Evolutionary conservation across 1,139 yeast species (phyloP), one percentile per base, ranked within the genome.

Genomic region (Geotrichum restrictum): DNA sequence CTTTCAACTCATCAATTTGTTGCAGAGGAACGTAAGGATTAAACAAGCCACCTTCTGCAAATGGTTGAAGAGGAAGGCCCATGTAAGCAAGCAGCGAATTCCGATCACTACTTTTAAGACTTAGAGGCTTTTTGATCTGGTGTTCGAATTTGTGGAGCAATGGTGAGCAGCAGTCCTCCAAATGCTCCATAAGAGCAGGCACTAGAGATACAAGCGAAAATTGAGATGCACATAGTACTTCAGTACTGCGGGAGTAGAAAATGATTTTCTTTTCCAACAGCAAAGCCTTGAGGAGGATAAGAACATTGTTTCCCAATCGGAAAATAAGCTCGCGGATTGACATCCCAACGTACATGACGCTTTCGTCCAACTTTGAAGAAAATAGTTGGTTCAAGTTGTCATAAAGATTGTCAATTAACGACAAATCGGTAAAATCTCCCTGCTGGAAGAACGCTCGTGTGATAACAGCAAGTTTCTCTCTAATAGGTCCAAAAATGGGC

Each of bases 21-120:
- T 91, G 98, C 50, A 93, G 72, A 0, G 98, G 96, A 21, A 91
- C 78, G 67, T 91, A 93, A 0, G 98, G 98, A 60, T 87, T 85
- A 76, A 95, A 91, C 58, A 91, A 78, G 2, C 95, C 88, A 38
- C 95, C 95, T 61, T 82, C 80, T 10, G 89, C 88, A 70, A 93
- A 93, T 1, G 89, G 70, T 62, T 86, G 93, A 50, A 93, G 72
- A 0, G 98, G 98, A 42, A 93, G 74, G 0, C 98, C 98, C 67
- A 88, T 80, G 65, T 88, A 93, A 40, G 81, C 73, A 51, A 91
- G 71, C 69, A 91, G 77, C 1, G 96, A 86, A 58, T 77, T 76
- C 51, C 97, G 73, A 66, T 88, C 89, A 54, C 87, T 83, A 4
- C 95, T 82, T 60, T 81, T 83, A 57, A 93, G 74, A 16, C 91